These are phyloP conservation scores for Puya raimondii DNA, from an alignment of 176 grass and related monocot genomes.

Conservation along the genomic window DNA sequence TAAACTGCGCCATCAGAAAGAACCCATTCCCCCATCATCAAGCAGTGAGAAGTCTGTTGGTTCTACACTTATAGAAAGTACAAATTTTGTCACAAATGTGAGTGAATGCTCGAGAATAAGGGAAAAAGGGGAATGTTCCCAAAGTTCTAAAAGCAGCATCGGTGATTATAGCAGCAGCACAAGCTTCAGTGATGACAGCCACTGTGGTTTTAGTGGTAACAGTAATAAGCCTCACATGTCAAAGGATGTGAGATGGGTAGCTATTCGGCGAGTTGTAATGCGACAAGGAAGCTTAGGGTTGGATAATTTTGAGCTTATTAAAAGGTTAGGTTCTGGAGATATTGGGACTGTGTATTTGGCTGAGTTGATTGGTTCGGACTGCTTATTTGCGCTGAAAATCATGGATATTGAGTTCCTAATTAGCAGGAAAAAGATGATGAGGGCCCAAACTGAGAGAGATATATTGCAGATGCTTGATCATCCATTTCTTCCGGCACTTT, in stretches of 20 bases:
- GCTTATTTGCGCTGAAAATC: constrained; percentile 94
- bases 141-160: constrained; percentile 80
- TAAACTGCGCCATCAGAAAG: constrained; percentile 46
- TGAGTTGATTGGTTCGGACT: constrained; percentile 70
- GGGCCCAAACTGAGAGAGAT: constrained; percentile 93
- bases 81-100: constrained; percentile 6
- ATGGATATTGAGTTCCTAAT: constrained; percentile 93
- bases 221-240: constrained; percentile 73
- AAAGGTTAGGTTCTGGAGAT: constrained; percentile 93
- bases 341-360: constrained; percentile 95
- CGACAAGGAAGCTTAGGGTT: constrained; percentile 73
- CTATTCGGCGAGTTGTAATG: constrained; percentile 45
- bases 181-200: constrained; percentile 31
- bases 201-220: constrained; percentile 9
- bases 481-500: constrained; percentile 91
- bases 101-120: constrained; percentile 39
- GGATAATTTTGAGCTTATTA: constrained; percentile 90
- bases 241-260: constrained; percentile 75
- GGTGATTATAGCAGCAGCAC: constrained; percentile 74
- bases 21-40: constrained; percentile 42
- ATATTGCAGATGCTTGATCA: constrained; percentile 96
- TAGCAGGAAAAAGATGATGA: constrained; percentile 85
- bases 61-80: constrained; percentile 4
- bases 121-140: constrained; percentile 57
- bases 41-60: constrained; percentile 26